Percentiles rank a stretch among this genome's conserved stretches.
Conservation (phyloP, 371 early-diverging fungal genomes). For the Apophysomyces elegans region DNA sequence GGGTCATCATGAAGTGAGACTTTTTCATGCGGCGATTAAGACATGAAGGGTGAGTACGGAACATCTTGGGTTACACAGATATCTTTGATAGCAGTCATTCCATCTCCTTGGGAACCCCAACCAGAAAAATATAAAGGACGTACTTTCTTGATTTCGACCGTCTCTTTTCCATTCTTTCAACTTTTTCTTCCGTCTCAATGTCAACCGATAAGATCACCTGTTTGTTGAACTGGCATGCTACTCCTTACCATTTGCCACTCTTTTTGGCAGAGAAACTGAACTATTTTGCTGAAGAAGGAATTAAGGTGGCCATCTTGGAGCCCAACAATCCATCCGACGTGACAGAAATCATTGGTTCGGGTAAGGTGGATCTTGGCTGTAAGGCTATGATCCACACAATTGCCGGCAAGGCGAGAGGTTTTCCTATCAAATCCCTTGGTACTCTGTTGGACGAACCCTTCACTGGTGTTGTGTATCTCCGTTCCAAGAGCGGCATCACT, state of each 20-base stretch:
- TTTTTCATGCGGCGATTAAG: too few species aligned
- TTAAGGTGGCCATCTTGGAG: slow-evolving; percentile 69
- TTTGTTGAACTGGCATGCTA: slow-evolving; percentile 65
- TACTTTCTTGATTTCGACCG: background rate
- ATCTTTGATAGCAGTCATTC: background rate
- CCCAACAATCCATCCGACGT: slow-evolving; percentile 70
- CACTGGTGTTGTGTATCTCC: slow-evolving; percentile 67
- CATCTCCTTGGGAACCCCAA: background rate
- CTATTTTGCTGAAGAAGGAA: slow-evolving; percentile 63
- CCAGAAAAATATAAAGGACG: background rate
- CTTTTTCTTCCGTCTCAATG: slow-evolving; percentile 17
- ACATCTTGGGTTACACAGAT: background rate
- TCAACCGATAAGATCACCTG: slow-evolving; percentile 63
- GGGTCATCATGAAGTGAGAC: too few species aligned
- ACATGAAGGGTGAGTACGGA: too few species aligned
- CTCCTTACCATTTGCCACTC: slow-evolving; percentile 69
- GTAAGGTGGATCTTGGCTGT: slow-evolving; percentile 65
- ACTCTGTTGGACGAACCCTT: slow-evolving; percentile 72
- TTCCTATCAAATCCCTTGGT: slow-evolving; percentile 67
- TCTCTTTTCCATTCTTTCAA: background rate
- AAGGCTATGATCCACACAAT: slow-evolving; percentile 80
- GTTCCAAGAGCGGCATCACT: slow-evolving; percentile 58
- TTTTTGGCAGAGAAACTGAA: slow-evolving; percentile 66
- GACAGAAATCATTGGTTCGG: slow-evolving; percentile 69
- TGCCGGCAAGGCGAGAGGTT: slow-evolving; percentile 69